A percentile compares a stretch with the other conserved stretches of the same genome.
Evolutionary conservation across 139 green algal genomes (phyloP).

Genomic region (Chlorella sp.): DNA sequence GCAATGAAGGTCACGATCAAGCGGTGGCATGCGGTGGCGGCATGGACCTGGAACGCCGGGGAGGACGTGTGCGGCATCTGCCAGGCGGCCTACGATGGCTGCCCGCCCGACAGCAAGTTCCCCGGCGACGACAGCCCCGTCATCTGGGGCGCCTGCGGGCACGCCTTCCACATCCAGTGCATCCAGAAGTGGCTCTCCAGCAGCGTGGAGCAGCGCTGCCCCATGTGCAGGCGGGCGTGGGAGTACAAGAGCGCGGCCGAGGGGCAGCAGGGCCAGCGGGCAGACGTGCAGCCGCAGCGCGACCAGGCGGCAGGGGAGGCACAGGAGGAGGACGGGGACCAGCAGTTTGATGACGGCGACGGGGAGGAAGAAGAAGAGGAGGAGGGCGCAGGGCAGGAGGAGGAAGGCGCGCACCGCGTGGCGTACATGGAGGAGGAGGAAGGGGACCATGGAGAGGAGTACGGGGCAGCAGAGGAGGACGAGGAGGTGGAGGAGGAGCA

Average conservation of each 20-base stretch:
- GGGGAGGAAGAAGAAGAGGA: not conserved
- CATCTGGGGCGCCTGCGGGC: constrained; percentile 56
- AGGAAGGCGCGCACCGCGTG: too few species aligned
- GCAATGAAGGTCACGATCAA: constrained; percentile 56
- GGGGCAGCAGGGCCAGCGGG: not conserved
- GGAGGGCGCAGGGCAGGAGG: too few species aligned
- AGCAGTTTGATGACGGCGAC: too few species aligned
- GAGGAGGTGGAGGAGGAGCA: too few species aligned
- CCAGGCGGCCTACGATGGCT: constrained; percentile 53
- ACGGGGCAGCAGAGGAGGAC: too few species aligned
- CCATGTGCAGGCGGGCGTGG: constrained; percentile 55
- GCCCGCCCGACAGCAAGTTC: constrained; percentile 57
- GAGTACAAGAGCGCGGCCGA: constrained; percentile 48
- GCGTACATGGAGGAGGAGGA: too few species aligned
- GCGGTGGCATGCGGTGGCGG: constrained; percentile 57
- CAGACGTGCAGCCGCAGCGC: not conserved
- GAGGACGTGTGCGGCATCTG: constrained; percentile 70
- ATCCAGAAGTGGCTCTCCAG: constrained; percentile 62
- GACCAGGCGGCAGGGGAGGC: not conserved
- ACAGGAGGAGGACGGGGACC: not conserved
- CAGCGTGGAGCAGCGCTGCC: constrained; percentile 54
- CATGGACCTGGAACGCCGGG: constrained; percentile 64
- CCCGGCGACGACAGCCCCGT: constrained; percentile 65
- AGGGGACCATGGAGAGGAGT: too few species aligned
- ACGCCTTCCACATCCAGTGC: constrained; percentile 65